Conservation (phyloP, 2,329 filamentous ascomycete genomes). For the Calonectria naviculata region DNA sequence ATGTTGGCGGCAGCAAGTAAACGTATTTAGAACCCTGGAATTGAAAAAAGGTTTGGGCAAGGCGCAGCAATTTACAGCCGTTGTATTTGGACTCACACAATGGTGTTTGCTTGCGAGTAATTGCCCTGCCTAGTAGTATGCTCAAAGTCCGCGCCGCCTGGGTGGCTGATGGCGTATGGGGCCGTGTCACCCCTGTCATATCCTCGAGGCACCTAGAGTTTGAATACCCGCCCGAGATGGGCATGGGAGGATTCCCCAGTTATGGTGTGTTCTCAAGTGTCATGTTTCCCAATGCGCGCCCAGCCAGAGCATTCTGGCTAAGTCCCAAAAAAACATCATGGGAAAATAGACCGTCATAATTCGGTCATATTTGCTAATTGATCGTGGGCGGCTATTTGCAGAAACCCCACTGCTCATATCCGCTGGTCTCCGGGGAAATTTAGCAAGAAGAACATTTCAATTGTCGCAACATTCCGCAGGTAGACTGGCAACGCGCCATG, state of each 20-base stretch:
- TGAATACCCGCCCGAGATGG: neutral
- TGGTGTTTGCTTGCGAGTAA: neutral
- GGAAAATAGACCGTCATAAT: too few relatives aligned
- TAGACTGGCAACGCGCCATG: neutral
- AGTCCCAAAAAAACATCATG: neutral
- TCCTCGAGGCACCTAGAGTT: slow-evolving; percentile 2
- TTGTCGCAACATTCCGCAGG: neutral
- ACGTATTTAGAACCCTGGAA: neutral
- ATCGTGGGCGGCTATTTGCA: neutral
- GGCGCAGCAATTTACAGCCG: neutral
- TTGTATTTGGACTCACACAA: neutral
- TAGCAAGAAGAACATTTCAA: neutral
- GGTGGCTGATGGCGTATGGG: slow-evolving; percentile 6
- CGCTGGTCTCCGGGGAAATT: neutral
- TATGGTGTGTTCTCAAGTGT: neutral
- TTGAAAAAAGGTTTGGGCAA: neutral
- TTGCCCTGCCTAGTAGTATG: neutral
- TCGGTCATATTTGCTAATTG: neutral
- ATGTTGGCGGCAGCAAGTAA: neutral
- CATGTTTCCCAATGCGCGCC: neutral
- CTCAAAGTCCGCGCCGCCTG: neutral
- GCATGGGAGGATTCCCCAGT: neutral
- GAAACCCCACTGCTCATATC: neutral
- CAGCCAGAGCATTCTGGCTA: neutral
- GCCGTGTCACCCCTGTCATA: neutral